These are phyloP conservation scores for Kodamaea fungicola DNA, from an alignment of 1,139 yeast species.

Conservation along the genomic window DNA sequence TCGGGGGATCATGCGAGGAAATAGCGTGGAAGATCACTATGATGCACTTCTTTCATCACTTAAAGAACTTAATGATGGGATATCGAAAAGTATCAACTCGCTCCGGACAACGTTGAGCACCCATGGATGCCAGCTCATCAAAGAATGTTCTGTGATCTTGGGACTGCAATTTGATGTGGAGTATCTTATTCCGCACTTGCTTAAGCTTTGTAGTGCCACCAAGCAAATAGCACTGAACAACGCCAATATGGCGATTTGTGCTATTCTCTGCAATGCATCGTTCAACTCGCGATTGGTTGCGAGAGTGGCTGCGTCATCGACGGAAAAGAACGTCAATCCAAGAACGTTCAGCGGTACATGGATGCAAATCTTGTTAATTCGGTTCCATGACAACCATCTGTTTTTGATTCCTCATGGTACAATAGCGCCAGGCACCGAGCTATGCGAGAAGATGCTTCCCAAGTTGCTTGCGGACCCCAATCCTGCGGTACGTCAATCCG, in stretches of 20 bases:
- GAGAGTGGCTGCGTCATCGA: slow-evolving; percentile 49
- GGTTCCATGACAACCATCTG: slow-evolving; percentile 23
- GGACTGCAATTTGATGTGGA: slow-evolving; percentile 62
- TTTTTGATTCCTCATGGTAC: slow-evolving; percentile 39
- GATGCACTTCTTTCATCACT: slow-evolving; percentile 43
- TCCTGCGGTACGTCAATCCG: slow-evolving; percentile 73
- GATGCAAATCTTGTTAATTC: slow-evolving; percentile 59
- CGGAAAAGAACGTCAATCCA: slow-evolving; percentile 70
- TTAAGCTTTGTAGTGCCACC: slow-evolving; percentile 67
- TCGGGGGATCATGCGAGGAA: slow-evolving; percentile 62
- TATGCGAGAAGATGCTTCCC: slow-evolving; percentile 48
- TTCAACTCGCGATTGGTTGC: slow-evolving; percentile 52
- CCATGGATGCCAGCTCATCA: slow-evolving; percentile 74
- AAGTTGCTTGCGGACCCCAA: slow-evolving; percentile 77
- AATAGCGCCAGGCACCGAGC: slow-evolving; percentile 35
- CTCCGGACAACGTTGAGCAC: slow-evolving; percentile 80
- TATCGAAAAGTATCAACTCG: slow-evolving; percentile 66
- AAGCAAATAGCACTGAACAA: slow-evolving; percentile 76
- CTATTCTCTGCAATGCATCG: slow-evolving; percentile 55
- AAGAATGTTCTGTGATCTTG: slow-evolving; percentile 59
- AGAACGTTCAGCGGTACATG: slow-evolving; percentile 69
- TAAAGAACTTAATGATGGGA: slow-evolving; percentile 52
- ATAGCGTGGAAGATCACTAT: slow-evolving; percentile 35
- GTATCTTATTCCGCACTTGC: slow-evolving; percentile 51
- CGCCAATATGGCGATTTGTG: slow-evolving; percentile 66